A percentile compares a stretch with the other conserved stretches of the same genome.
phyloP scores from a whole-genome alignment of 345 rosid species.

The Gossypium raimondii region DNA sequence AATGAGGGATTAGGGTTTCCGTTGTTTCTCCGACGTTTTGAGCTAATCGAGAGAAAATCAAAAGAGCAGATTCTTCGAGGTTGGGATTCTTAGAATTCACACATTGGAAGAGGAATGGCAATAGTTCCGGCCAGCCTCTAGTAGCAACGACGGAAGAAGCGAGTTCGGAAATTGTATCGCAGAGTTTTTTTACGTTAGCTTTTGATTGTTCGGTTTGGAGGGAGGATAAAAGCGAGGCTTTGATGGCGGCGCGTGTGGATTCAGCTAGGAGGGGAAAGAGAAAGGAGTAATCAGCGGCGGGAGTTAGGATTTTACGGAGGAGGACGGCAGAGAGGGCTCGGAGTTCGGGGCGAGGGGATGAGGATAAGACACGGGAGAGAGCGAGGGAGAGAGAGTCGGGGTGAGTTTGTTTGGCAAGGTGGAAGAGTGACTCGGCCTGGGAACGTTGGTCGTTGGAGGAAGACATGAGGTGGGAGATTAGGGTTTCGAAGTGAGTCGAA shows the following conservation, averaged over 20 bases:
- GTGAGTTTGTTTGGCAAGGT: constrained; percentile 50
- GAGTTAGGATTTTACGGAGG: constrained; percentile 63
- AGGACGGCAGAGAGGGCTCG: constrained; percentile 66
- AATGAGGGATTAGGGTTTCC: constrained; percentile 37
- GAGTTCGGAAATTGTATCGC: constrained; percentile 63
- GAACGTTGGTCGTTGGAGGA: constrained; percentile 68
- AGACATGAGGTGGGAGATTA: constrained; percentile 63
- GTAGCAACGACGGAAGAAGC: constrained; percentile 45
- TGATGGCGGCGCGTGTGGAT: constrained; percentile 41
- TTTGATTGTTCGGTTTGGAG: constrained; percentile 44
- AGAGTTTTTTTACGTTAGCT: constrained; percentile 45
- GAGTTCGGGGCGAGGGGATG: constrained; percentile 35
- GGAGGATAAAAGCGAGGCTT: constrained; percentile 41
- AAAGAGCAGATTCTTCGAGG: constrained; percentile 51
- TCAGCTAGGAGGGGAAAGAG: constrained; percentile 36
- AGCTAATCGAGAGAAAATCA: constrained; percentile 59
- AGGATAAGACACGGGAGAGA: constrained; percentile 44
- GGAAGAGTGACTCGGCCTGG: constrained; percentile 55
- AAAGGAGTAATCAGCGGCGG: constrained; percentile 38
- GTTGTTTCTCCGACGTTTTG: constrained; percentile 46
- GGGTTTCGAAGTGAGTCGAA: constrained; percentile 53
- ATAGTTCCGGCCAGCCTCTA: constrained; percentile 57
- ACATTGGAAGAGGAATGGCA: constrained; percentile 59
- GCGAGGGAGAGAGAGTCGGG: constrained; percentile 54
- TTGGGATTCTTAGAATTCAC: constrained; percentile 36